Base-by-base conservation (phyloP, 2,329 filamentous ascomycete genomes). In the Nannizziopsis arthrosporioides region DNA sequence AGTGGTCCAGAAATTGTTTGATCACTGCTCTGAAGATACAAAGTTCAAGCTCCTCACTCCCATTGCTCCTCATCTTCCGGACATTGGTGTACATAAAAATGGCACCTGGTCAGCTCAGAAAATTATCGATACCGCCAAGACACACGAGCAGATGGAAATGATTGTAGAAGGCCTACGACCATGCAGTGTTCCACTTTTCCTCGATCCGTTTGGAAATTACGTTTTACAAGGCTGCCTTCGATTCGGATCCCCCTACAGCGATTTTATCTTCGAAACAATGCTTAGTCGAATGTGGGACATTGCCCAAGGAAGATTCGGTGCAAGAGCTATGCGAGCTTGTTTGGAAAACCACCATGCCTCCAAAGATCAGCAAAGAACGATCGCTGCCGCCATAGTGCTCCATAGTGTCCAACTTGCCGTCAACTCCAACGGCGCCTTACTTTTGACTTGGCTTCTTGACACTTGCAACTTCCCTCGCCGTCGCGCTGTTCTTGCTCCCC, bases 41-140 rank as follows among this genome's bases (percentile, higher is more conserved):
- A 89, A 93, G 58, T 88, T 95, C 64, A 82, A 84, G 49, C 96
- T 98, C 92, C 73, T 98, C 50, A 68, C 73, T 11, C 81, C 89
- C 61, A 94, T 98, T 59, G 80, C 85, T 2, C 89, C 90, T 50
- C 89, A 95, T 62, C 77, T 96, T 63, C 88, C 90, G 19, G 89
- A 96, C 68, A 95, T 96, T 67, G 92, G 92, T 58, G 82, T 95
- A 6, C 92, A 98, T 76, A 98, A 98, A 77, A 98, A 98, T 60
- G 92, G 92, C 53, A 98, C 92, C 1, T 98, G 92, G 92, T 92
- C 92, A 47, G 92, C 92, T 1, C 92, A 98, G 69, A 98, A 96
- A 75, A 96, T 98, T 60, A 96, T 98, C 57, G 90, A 96, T 60
- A 87, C 94, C 5, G 90, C 88, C 64, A 87, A 92, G 68, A 87